phyloP scores from a whole-genome alignment of 306 rosid genomes.

The Cicer bijugum region DNA sequence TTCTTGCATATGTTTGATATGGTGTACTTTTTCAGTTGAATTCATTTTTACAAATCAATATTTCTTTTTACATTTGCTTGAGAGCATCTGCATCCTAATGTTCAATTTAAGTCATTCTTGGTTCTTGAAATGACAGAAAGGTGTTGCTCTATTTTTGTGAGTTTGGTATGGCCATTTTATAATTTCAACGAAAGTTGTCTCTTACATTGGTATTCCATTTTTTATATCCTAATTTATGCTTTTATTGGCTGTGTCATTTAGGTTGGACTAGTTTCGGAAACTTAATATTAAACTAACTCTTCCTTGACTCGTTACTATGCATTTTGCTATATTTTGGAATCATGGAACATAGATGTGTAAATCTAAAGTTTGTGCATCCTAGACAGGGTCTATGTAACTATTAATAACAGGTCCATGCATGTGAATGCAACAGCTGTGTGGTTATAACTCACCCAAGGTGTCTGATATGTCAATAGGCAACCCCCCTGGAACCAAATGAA shows the following conservation, averaged over 20 bases:
- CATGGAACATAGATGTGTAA: slow-evolving; percentile 1
- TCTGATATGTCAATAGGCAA: background rate
- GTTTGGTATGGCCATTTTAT: slow-evolving; percentile 5
- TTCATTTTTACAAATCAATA: slow-evolving; percentile 7
- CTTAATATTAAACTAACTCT: slow-evolving; percentile 10
- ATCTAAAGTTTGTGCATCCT: slow-evolving; percentile 12
- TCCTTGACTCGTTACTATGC: slow-evolving; percentile 30
- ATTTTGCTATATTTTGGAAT: slow-evolving; percentile 1
- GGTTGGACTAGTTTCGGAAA: slow-evolving; percentile 3
- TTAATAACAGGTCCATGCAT: slow-evolving; percentile 9
- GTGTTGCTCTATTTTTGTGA: slow-evolving; percentile 31
- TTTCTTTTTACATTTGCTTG: slow-evolving; percentile 37
- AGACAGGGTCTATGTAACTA: slow-evolving; percentile 16
- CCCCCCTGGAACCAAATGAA: background rate
- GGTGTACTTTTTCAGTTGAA: slow-evolving; percentile 14
- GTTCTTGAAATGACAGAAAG: slow-evolving; percentile 19
- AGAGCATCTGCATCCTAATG: background rate
- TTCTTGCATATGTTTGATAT: slow-evolving; percentile 24
- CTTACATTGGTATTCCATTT: slow-evolving; percentile 5
- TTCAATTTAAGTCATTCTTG: slow-evolving; percentile 12
- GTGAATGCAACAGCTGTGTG: background rate
- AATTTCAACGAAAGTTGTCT: slow-evolving; percentile 21
- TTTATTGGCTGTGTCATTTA: background rate
- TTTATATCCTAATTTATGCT: slow-evolving; percentile 1
- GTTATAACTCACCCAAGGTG: slow-evolving; percentile 2